phyloP scores from a whole-genome alignment of 805 yeast species.

The Ogataea saltuana region DNA sequence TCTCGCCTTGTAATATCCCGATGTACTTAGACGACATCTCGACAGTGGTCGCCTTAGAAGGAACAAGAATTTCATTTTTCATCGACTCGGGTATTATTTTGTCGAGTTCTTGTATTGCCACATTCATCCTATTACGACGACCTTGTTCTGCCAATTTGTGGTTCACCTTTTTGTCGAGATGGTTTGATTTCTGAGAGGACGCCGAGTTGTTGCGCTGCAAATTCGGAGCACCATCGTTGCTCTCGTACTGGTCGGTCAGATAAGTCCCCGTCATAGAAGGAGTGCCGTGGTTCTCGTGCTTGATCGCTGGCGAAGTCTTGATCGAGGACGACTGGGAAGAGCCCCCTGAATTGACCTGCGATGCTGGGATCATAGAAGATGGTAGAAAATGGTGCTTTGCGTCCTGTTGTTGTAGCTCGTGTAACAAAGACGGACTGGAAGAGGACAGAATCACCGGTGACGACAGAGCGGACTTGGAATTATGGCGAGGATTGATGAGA shows the following conservation, averaged over 20 bases:
- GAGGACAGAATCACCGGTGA: constrained; percentile 41
- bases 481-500: constrained; percentile 34
- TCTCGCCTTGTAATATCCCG: constrained; percentile 41
- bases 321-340: constrained; percentile 18
- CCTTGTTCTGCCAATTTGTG: constrained; percentile 98
- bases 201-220: constrained; percentile 10
- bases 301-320: constrained; percentile 21
- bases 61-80: constrained; percentile 60
- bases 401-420: not conserved
- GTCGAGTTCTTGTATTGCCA: constrained; percentile 77
- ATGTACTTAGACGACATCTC: constrained; percentile 83
- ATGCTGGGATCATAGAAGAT: constrained; percentile 9
- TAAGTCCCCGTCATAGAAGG: not conserved
- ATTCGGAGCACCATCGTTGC: not conserved
- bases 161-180: constrained; percentile 56
- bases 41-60: constrained; percentile 93
- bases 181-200: constrained; percentile 14
- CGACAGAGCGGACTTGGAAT: constrained; percentile 33
- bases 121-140: constrained; percentile 87
- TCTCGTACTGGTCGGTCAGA: not conserved
- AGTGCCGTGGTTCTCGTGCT: constrained; percentile 11
- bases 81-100: constrained; percentile 62
- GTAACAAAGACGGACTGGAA: constrained; percentile 23
- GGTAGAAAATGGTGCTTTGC: constrained; percentile 15
- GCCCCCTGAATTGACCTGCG: constrained; percentile 12